These are phyloP conservation scores for Aspergillus ibericus DNA, from an alignment of 2,329 filamentous ascomycete species.

Conservation along the genomic window DNA sequence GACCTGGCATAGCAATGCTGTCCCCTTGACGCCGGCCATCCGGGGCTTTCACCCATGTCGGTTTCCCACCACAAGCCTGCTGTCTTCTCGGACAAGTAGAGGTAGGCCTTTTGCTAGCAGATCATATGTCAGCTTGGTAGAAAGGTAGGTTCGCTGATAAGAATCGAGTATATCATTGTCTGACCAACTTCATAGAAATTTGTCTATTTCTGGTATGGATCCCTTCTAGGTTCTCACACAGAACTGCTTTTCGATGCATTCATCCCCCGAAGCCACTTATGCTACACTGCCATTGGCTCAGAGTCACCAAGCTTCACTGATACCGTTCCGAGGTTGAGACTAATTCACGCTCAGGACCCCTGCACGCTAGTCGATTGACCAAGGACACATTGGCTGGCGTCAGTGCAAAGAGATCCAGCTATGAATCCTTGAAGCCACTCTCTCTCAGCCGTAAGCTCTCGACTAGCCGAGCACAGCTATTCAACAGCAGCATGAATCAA, in stretches of 20 bases:
- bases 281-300: not conserved
- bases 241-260: too few species aligned
- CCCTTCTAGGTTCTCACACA: not conserved
- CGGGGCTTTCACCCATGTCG: conserved; percentile 1
- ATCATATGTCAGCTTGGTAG: conserved; percentile 9
- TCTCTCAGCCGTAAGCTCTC: conserved; percentile 13
- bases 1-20: conserved; percentile 16
- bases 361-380: not conserved
- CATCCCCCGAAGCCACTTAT: not conserved
- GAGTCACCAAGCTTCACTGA: too few species aligned
- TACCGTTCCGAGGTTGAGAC: not conserved
- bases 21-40: conserved; percentile 5
- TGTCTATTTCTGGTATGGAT: conserved; percentile 12
- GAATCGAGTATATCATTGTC: not conserved
- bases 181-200: conserved; percentile 16
- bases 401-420: not conserved
- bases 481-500: conserved; percentile 20
- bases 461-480: conserved; percentile 5
- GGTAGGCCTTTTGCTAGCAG: conserved; percentile 1
- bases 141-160: conserved; percentile 19
- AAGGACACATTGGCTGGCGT: not conserved
- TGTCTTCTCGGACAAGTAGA: not conserved
- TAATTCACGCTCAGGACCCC: not conserved
- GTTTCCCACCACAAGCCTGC: not conserved
- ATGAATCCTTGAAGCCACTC: conserved; percentile 7